These are phyloP conservation scores for Nyssa sinensis DNA, from an alignment of 148 eudicot genomes.

Conservation along the genomic window DNA sequence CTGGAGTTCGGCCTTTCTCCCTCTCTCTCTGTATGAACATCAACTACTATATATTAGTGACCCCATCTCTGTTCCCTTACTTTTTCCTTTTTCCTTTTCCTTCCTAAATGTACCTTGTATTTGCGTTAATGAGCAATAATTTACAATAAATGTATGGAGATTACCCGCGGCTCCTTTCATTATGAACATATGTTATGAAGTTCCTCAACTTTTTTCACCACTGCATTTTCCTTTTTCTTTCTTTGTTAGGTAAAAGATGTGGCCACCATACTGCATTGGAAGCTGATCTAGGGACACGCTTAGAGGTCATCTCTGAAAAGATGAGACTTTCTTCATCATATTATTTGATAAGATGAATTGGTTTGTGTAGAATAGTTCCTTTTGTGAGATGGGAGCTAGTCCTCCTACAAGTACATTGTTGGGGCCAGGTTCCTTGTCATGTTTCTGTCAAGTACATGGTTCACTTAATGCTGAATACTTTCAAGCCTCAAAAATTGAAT, in stretches of 20 bases:
- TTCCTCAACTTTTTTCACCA: conserved; percentile 16
- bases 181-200: background rate
- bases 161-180: conserved; percentile 7
- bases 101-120: conserved; percentile 29
- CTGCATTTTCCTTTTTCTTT: conserved; percentile 32
- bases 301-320: conserved; percentile 29
- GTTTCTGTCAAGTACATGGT: background rate
- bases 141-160: conserved; percentile 11
- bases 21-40: conserved; percentile 79
- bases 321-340: conserved; percentile 11
- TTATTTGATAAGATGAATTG: background rate
- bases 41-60: conserved; percentile 22
- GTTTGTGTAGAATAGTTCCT: conserved; percentile 1
- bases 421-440: background rate
- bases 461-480: background rate
- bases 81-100: conserved; percentile 5
- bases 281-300: conserved; percentile 45
- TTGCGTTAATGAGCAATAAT: conserved; percentile 11
- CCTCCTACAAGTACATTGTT: background rate
- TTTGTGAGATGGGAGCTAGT: background rate
- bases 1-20: conserved; percentile 82
- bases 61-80: conserved; percentile 17
- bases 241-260: conserved; percentile 85
- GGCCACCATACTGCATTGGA: conserved; percentile 85
- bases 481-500: background rate